Conservation (phyloP, 257 asterid species). For the Lycium barbarum region DNA sequence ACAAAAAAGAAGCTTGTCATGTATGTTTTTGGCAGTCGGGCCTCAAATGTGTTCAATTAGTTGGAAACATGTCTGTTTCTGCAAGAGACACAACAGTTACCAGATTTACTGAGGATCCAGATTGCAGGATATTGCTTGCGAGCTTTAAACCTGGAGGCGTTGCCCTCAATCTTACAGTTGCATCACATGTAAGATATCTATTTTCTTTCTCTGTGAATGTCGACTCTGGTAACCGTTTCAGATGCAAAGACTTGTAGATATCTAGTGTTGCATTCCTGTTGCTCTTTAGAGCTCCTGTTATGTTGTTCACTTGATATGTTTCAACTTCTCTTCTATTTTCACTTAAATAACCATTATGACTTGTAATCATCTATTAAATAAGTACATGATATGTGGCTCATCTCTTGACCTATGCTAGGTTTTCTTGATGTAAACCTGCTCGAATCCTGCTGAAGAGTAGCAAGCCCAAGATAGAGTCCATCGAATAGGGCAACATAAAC, state of each 20-base stretch:
- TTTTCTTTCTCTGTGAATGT: neutral
- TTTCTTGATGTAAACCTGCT: slow-evolving; percentile 91
- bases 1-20: neutral
- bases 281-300: neutral
- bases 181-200: slow-evolving; percentile 71
- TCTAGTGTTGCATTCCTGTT: neutral
- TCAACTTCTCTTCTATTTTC: neutral
- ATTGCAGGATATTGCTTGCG: slow-evolving; percentile 83
- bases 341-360: neutral
- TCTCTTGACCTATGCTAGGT: slow-evolving; percentile 49
- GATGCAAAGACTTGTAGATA: neutral
- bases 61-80: slow-evolving; percentile 81
- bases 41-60: slow-evolving; percentile 70
- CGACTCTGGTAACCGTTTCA: too few relatives aligned
- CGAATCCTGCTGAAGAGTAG: slow-evolving; percentile 87
- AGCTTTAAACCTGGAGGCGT: slow-evolving; percentile 96
- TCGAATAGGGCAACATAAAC: slow-evolving; percentile 87
- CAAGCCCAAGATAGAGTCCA: slow-evolving; percentile 97
- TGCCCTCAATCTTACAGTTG: slow-evolving; percentile 92
- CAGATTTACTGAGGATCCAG: slow-evolving; percentile 71
- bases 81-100: slow-evolving; percentile 79
- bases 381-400: neutral
- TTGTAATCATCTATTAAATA: neutral
- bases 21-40: slow-evolving; percentile 58
- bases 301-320: neutral